Percentiles rank a stretch among this genome's conserved stretches.
Conservation (phyloP, 257 asterid genomes). For the Solanum infundibuliforme region DNA sequence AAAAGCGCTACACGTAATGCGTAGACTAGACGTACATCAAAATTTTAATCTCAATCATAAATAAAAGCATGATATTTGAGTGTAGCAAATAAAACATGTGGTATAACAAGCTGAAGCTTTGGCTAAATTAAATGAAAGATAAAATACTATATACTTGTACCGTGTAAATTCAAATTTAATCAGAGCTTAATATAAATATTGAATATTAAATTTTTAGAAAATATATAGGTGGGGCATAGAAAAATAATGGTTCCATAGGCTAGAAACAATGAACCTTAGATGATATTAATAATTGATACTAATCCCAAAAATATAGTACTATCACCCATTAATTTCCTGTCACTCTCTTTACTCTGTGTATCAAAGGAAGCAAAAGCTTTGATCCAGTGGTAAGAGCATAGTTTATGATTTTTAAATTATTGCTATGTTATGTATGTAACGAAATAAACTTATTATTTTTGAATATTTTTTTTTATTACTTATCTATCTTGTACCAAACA, state of each 20-base stretch:
- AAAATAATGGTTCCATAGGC: background rate
- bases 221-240: background rate
- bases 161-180: too few species aligned
- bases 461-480: background rate
- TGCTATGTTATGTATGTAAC: background rate
- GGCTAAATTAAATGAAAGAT: background rate
- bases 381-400: background rate
- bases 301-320: background rate
- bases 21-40: too few species aligned
- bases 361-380: background rate
- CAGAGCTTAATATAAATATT: too few species aligned
- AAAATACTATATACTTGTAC: background rate
- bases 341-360: background rate
- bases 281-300: background rate
- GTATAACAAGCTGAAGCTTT: background rate
- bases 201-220: background rate
- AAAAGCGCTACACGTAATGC: too few species aligned
- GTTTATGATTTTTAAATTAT: background rate
- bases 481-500: background rate
- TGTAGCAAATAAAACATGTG: background rate
- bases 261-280: background rate
- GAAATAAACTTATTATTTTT: background rate
- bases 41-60: background rate
- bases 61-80: background rate
- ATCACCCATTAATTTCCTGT: background rate